phyloP scores from a whole-genome alignment of 1,139 yeast genomes.

The Suhomyces kunorum region DNA sequence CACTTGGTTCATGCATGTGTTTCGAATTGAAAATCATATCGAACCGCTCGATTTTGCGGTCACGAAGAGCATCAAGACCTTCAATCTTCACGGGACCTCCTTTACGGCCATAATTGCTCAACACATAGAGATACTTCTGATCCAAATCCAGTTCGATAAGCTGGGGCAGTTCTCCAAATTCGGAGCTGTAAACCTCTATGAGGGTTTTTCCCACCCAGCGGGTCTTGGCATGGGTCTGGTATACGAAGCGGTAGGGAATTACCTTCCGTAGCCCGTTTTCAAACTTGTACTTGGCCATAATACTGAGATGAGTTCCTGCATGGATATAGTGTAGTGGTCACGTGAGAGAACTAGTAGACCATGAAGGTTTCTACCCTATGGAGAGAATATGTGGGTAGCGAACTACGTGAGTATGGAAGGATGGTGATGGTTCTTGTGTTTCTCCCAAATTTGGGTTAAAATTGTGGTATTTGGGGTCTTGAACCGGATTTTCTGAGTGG shows the following conservation, averaged over 20 bases:
- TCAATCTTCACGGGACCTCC: conserved; percentile 21
- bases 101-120: conserved; percentile 29
- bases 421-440: too few relatives aligned
- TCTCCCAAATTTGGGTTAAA: too few relatives aligned
- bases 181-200: conserved; percentile 43
- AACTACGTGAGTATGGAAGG: too few relatives aligned
- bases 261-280: conserved; percentile 49
- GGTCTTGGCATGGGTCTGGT: conserved; percentile 45
- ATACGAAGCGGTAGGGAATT: conserved; percentile 44
- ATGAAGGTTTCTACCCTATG: too few relatives aligned
- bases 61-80: conserved; percentile 26
- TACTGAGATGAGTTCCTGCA: background rate
- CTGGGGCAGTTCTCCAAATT: conserved; percentile 42
- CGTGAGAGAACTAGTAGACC: background rate
- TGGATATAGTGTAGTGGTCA: background rate
- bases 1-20: conserved; percentile 68
- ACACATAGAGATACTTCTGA: conserved; percentile 29
- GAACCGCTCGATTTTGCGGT: conserved; percentile 38
- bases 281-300: conserved; percentile 20
- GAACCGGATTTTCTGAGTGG: too few relatives aligned
- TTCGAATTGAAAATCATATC: conserved; percentile 50
- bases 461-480: too few relatives aligned
- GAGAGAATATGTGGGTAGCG: too few relatives aligned
- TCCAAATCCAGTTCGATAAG: conserved; percentile 28
- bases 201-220: conserved; percentile 52